A percentile compares a stretch with the other conserved stretches of the same genome.
Conservation (phyloP, 768 basidiomycete species). For the Leccinum pellstonianum region DNA sequence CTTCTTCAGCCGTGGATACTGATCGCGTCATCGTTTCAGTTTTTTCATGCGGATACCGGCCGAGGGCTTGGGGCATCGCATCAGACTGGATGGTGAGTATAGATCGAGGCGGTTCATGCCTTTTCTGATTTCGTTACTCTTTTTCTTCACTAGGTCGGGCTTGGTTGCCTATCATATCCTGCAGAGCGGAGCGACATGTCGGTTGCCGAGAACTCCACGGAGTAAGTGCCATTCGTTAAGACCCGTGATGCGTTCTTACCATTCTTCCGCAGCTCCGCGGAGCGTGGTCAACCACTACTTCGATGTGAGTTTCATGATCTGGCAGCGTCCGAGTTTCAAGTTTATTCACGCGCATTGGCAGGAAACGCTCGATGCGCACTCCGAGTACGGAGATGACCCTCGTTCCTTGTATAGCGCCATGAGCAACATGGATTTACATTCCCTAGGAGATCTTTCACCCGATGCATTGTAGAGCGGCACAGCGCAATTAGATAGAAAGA, state of each 20-base stretch:
- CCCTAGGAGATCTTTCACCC: slow-evolving; percentile 68
- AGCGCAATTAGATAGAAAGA: not conserved
- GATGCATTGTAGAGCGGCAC: slow-evolving; percentile 51
- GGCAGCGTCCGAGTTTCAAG: not conserved
- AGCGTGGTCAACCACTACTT: slow-evolving; percentile 91
- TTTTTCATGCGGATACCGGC: slow-evolving; percentile 93
- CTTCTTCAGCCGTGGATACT: not conserved
- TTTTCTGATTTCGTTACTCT: not conserved
- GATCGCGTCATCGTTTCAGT: slow-evolving; percentile 43
- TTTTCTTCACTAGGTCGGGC: slow-evolving; percentile 60
- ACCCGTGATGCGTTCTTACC: slow-evolving; percentile 3
- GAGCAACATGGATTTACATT: slow-evolving; percentile 54
- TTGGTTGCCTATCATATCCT: slow-evolving; percentile 89
- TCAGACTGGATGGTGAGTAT: slow-evolving; percentile 89
- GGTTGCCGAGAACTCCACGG: slow-evolving; percentile 90
- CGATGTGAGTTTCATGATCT: slow-evolving; percentile 56
- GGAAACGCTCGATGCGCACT: slow-evolving; percentile 73
- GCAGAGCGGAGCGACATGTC: slow-evolving; percentile 85
- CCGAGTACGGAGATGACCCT: slow-evolving; percentile 73
- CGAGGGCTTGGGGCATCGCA: slow-evolving; percentile 95
- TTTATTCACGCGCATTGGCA: slow-evolving; percentile 27
- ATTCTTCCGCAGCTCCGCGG: slow-evolving; percentile 63
- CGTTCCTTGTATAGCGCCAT: slow-evolving; percentile 61
- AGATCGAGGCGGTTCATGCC: not conserved
- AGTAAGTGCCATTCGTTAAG: slow-evolving; percentile 52